Conservation (phyloP, 345 rosid species). For the Toxicodendron radicans region DNA sequence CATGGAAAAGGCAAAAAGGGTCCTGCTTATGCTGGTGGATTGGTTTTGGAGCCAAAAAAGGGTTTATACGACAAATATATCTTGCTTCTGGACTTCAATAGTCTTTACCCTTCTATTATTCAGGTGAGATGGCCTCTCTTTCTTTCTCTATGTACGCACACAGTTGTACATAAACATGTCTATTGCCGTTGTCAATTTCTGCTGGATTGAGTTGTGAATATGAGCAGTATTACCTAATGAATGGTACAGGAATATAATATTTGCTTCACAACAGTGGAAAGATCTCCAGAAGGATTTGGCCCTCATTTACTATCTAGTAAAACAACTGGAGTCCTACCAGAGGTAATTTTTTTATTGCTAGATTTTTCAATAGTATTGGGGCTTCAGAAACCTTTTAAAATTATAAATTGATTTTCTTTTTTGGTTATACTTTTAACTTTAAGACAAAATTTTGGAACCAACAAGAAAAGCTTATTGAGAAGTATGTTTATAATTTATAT, state of each 20-base stretch:
- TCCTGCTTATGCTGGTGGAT: conserved; percentile 92
- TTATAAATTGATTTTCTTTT: neutral
- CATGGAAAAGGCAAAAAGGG: conserved; percentile 71
- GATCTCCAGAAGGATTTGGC: conserved; percentile 68
- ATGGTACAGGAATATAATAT: conserved; percentile 86
- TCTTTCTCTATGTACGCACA: conserved; percentile 11
- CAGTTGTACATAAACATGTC: neutral
- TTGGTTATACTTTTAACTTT: neutral
- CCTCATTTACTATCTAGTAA: conserved; percentile 70
- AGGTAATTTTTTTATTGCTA: conserved; percentile 47
- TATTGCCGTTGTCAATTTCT: neutral
- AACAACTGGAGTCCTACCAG: conserved; percentile 83
- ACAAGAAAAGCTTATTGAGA: neutral
- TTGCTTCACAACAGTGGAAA: conserved; percentile 94
- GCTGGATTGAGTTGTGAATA: neutral
- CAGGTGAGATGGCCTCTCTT: conserved; percentile 55
- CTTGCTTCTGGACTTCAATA: conserved; percentile 93
- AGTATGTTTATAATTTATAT: neutral
- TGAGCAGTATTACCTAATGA: conserved; percentile 18
- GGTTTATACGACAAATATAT: conserved; percentile 95
- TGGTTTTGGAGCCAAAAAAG: conserved; percentile 95
- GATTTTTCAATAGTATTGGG: neutral
- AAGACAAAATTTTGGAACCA: neutral
- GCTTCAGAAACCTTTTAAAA: neutral
- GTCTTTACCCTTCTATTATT: conserved; percentile 98